These are phyloP conservation scores for Hyaloscypha bicolor DNA, from an alignment of 495 filamentous ascomycete species.

Conservation along the genomic window DNA sequence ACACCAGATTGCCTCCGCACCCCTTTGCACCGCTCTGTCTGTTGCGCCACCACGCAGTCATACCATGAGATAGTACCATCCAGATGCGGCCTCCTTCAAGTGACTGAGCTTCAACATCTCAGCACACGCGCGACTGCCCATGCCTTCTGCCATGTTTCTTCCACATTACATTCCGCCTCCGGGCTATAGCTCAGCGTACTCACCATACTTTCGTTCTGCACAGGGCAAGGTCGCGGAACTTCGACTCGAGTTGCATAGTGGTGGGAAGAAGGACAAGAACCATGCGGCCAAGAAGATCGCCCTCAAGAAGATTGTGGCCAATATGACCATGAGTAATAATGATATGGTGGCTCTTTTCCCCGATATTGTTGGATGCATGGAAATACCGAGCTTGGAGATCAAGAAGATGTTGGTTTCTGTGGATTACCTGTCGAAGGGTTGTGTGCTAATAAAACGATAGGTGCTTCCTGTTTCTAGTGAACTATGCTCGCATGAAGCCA, in stretches of 20 bases:
- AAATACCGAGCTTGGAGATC: conserved; percentile 90
- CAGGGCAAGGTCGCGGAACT: conserved; percentile 99
- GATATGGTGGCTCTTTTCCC: conserved; percentile 98
- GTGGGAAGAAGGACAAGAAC: conserved; percentile 98
- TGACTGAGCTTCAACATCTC: conserved; percentile 3
- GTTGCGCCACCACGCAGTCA: conserved; percentile 2
- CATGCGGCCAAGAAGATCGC: conserved; percentile 96
- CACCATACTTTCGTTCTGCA: conserved; percentile 36
- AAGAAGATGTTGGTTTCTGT: conserved; percentile 84
- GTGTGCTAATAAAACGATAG: conserved; percentile 48
- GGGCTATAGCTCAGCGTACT: conserved; percentile 27
- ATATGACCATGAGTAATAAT: conserved; percentile 99
- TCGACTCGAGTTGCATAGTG: conserved; percentile 88
- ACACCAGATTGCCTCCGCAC: not conserved
- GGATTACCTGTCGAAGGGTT: conserved; percentile 19
- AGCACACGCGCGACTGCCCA: not conserved
- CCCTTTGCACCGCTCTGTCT: not conserved
- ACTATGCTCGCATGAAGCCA: conserved; percentile 93
- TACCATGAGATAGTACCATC: not conserved
- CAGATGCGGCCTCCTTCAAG: not conserved
- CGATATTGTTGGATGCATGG: conserved; percentile 94
- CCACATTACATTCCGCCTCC: conserved; percentile 37
- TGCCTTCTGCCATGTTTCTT: conserved; percentile 46
- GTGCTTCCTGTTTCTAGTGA: conserved; percentile 97
- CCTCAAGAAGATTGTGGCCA: conserved; percentile 99